Conservation (phyloP, 2,329 filamentous ascomycete species). For the Cladosporium halotolerans region DNA sequence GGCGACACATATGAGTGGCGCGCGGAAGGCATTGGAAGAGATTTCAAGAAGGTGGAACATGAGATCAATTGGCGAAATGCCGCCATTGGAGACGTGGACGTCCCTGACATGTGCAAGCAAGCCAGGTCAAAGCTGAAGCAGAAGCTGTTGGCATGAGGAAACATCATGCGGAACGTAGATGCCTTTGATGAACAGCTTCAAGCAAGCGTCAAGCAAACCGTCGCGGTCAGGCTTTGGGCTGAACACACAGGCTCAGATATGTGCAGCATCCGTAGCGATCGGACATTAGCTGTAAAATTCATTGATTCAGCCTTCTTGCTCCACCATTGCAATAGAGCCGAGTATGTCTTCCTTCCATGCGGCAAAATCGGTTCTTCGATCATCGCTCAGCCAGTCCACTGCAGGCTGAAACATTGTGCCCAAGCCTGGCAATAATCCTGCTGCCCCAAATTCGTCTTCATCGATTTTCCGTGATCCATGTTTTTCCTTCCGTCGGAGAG, state of each 20-base stretch:
- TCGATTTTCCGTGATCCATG: conserved; percentile 18
- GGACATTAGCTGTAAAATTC: no score
- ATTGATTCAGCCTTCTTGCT: conserved; percentile 20
- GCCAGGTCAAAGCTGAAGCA: conserved; percentile 14
- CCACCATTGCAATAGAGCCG: conserved; percentile 47
- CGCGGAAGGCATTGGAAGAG: conserved; percentile 17
- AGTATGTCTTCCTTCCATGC: conserved; percentile 60
- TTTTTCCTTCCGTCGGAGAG: conserved; percentile 31
- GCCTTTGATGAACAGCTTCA: no score
- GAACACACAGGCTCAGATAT: no score
- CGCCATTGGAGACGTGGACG: conserved; percentile 18
- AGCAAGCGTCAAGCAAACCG: no score
- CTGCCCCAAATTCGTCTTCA: conserved; percentile 19
- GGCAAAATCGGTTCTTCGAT: conserved; percentile 54
- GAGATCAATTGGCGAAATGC: conserved; percentile 20
- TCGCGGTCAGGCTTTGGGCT: no score
- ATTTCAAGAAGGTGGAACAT: conserved; percentile 18
- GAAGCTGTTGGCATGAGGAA: conserved; percentile 8
- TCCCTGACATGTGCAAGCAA: conserved; percentile 15
- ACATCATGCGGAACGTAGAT: no score
- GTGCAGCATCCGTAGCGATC: no score
- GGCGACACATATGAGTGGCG: conserved; percentile 39
- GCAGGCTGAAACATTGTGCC: conserved; percentile 69
- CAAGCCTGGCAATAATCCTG: conserved; percentile 39
- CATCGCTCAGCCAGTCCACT: conserved; percentile 64